Base-by-base conservation (phyloP, 208 protist genomes). In the Trypanosoma grayi region DNA sequence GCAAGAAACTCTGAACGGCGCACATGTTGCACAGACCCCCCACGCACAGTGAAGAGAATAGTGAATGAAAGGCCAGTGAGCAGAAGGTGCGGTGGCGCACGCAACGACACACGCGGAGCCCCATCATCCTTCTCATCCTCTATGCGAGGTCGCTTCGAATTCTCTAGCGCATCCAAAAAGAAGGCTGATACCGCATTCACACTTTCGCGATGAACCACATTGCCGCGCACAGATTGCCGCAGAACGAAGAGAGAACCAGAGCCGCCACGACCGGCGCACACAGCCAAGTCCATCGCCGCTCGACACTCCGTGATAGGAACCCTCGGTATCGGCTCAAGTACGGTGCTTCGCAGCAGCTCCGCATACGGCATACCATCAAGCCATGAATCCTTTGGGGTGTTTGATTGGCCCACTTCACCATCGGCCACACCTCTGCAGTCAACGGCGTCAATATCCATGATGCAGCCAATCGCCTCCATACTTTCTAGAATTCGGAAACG, bases 181-280 rank as follows among this genome's bases (percentile, higher is more conserved):
- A 95, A 95, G 25, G 79, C 77, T 28, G 85, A 93, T 2, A 86
- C 65, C 24, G 81, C 84, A 71, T 93, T 86, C 2, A 95, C 66
- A 14, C 75, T 75, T 65, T 88, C 77, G 4, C 74, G 79, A 24
- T 52, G 60, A 13, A 88, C 71, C 3, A 87, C 62, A n/a, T 64
- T 60, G 41, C 83, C 73, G 7, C 89, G 80, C 7, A 93, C 59
- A 7, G 85, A 87, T 28, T 87, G 71, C 1, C 89, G 83, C 50
- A 89, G 60, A 24, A 94, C 58, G 48, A 64, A 81, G 30, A 94
- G 47, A 7, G 73, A 65, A 28, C 89, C 83, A 3, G 72, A 55
- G 9, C 63, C 60, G 9, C 75, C 82, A 16, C 33, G 57, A 43
- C 85, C 89, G 13, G 76, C 73, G 59, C 81, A 88, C 8, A 90